A percentile compares a stretch with the other conserved stretches of the same genome.
Conservation (phyloP, 192 early-diverging fungal genomes). For the Coemansia sp. region DNA sequence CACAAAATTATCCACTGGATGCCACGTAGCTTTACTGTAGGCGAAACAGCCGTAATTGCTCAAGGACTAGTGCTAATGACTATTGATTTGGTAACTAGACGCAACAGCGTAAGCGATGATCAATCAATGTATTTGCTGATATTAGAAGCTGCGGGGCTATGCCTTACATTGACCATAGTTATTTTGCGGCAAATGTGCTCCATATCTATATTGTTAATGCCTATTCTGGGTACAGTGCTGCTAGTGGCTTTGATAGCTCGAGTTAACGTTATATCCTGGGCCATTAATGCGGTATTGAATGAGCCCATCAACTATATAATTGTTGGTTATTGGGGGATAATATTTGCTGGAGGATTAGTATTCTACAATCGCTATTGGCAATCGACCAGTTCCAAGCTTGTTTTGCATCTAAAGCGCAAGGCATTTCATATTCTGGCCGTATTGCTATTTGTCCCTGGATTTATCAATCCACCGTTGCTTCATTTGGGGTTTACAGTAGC, state of each 20-base stretch:
- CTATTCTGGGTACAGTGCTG: conserved; percentile 1
- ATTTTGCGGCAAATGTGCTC: too few species aligned
- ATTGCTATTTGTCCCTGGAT: conserved; percentile 83
- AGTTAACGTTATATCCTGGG: background rate
- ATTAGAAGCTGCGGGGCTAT: conserved; percentile 24
- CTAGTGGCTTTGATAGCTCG: background rate
- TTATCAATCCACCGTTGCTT: conserved; percentile 66
- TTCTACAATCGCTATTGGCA: too few species aligned
- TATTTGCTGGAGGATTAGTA: conserved; percentile 11
- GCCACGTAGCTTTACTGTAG: conserved; percentile 40
- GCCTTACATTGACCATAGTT: background rate
- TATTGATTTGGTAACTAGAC: conserved; percentile 10
- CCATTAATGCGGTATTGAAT: background rate
- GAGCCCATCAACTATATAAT: background rate
- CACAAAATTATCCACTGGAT: background rate
- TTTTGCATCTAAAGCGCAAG: conserved; percentile 76
- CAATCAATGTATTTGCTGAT: conserved; percentile 11
- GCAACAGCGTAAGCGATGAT: background rate
- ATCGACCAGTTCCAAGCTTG: conserved; percentile 8
- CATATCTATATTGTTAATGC: too few species aligned
- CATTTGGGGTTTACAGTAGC: conserved; percentile 80
- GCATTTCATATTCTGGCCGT: conserved; percentile 81
- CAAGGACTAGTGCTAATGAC: conserved; percentile 18
- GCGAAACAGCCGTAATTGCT: conserved; percentile 32
- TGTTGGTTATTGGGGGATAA: conserved; percentile 23